A percentile compares a stretch with the other conserved stretches of the same genome.
Evolutionary conservation across 306 rosid genomes (phyloP).

Genomic region (Hylodesmum podocarpum): DNA sequence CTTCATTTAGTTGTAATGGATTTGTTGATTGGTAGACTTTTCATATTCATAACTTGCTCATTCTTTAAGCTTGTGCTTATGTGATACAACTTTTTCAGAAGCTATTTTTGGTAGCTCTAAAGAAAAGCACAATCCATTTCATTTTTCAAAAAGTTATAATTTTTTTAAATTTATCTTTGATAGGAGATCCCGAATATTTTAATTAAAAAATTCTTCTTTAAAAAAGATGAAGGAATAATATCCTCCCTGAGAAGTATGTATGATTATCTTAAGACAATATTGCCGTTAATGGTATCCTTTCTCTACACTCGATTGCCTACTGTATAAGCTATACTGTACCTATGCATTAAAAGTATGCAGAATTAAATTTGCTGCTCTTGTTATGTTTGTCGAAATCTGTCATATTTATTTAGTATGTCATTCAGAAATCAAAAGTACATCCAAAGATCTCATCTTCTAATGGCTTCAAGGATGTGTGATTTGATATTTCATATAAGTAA

Average conservation of each 20-base stretch:
- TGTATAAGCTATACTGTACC: not conserved
- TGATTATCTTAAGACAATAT: not conserved
- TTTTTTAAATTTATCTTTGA: not conserved
- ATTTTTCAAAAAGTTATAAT: not conserved
- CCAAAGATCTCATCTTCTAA: not conserved
- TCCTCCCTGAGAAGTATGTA: not conserved
- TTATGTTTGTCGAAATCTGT: not conserved
- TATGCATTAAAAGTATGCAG: conserved; percentile 6
- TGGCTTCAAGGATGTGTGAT: conserved; percentile 1
- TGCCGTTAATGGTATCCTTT: not conserved
- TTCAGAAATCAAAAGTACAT: not conserved
- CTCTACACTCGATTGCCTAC: not conserved
- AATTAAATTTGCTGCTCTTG: conserved; percentile 10
- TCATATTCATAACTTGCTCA: not conserved
- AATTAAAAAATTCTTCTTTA: not conserved
- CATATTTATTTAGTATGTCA: conserved; percentile 7
- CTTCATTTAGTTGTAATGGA: not conserved
- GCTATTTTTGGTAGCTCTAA: not conserved
- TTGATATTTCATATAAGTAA: not conserved
- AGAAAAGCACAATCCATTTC: not conserved
- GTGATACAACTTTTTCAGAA: not conserved
- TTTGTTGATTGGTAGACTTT: conserved; percentile 8
- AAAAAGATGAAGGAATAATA: not conserved
- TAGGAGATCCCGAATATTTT: not conserved
- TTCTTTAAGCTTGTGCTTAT: not conserved